phyloP scores from a whole-genome alignment of 331 rosid species.

The Pyracantha coccinea region DNA sequence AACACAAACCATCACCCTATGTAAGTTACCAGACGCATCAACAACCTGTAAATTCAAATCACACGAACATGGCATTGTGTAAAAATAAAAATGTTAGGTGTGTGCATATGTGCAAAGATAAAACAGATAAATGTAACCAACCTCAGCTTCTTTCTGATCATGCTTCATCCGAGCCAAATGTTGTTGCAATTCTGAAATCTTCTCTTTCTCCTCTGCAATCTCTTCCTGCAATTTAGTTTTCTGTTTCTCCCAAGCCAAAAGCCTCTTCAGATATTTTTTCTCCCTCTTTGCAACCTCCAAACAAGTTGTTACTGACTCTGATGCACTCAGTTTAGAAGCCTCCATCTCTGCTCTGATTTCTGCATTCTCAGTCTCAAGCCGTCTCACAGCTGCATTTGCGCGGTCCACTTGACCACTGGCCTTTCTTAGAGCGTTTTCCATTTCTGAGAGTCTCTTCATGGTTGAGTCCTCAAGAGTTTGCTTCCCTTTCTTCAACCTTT shows the following conservation, averaged over 20 bases:
- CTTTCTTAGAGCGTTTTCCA: constrained; percentile 83
- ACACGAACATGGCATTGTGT: neutral
- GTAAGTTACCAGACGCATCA: neutral
- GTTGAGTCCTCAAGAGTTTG: constrained; percentile 73
- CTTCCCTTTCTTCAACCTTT: constrained; percentile 84
- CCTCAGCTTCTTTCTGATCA: constrained; percentile 71
- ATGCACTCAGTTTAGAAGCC: constrained; percentile 93
- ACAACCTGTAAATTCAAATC: neutral
- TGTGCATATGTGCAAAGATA: neutral
- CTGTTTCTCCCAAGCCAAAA: constrained; percentile 92
- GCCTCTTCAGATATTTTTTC: constrained; percentile 67
- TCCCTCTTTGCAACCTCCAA: constrained; percentile 86
- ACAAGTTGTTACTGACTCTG: constrained; percentile 70
- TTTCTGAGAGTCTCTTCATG: constrained; percentile 81
- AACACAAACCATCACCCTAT: neutral
- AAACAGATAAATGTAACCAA: constrained; percentile 14
- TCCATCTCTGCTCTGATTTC: constrained; percentile 97
- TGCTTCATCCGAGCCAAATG: constrained; percentile 43
- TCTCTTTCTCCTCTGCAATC: constrained; percentile 57
- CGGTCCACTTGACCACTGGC: constrained; percentile 90
- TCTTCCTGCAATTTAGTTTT: constrained; percentile 70
- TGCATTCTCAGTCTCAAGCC: constrained; percentile 84
- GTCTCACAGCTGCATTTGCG: constrained; percentile 78
- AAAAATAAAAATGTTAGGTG: neutral
- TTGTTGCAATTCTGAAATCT: constrained; percentile 51